A percentile compares a stretch with the other conserved stretches of the same genome.
phyloP scores from a whole-genome alignment of 129 eudicot species.

The Flaveria ramosissima region DNA sequence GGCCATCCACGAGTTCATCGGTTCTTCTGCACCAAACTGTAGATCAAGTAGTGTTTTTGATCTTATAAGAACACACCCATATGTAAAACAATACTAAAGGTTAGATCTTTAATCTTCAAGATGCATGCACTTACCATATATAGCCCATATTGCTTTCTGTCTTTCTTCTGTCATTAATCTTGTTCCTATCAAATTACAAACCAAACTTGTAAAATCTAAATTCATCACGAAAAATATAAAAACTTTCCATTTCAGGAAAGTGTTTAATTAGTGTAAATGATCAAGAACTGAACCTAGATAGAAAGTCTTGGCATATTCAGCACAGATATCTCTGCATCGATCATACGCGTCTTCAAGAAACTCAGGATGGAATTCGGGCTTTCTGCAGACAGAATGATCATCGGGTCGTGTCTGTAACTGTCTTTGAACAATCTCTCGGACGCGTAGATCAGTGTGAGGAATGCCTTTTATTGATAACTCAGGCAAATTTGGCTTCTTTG shows the following conservation, averaged over 20 bases:
- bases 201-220: neutral
- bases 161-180: slow-evolving; percentile 83
- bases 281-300: slow-evolving; percentile 64
- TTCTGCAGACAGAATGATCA: slow-evolving; percentile 18
- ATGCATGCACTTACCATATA: slow-evolving; percentile 60
- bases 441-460: slow-evolving; percentile 49
- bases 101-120: neutral
- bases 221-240: slow-evolving; percentile 9
- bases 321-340: slow-evolving; percentile 70
- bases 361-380: slow-evolving; percentile 48
- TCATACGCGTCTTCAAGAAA: slow-evolving; percentile 81
- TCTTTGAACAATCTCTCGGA: slow-evolving; percentile 57
- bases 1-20: slow-evolving; percentile 93
- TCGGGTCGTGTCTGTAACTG: slow-evolving; percentile 38
- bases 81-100: neutral
- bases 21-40: slow-evolving; percentile 95
- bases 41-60: slow-evolving; percentile 17
- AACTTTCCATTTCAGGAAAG: neutral
- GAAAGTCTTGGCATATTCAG: slow-evolving; percentile 87
- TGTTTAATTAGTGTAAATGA: no score
- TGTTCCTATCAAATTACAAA: slow-evolving; percentile 56
- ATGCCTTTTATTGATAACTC: slow-evolving; percentile 55
- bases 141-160: slow-evolving; percentile 91
- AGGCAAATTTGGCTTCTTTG: slow-evolving; percentile 39
- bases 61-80: slow-evolving; percentile 1